A percentile compares a stretch with the other conserved stretches of the same genome.
These are phyloP conservation scores for Ceratocystis colombiana DNA, from an alignment of 2,329 filamentous ascomycete species.

Conservation along the genomic window DNA sequence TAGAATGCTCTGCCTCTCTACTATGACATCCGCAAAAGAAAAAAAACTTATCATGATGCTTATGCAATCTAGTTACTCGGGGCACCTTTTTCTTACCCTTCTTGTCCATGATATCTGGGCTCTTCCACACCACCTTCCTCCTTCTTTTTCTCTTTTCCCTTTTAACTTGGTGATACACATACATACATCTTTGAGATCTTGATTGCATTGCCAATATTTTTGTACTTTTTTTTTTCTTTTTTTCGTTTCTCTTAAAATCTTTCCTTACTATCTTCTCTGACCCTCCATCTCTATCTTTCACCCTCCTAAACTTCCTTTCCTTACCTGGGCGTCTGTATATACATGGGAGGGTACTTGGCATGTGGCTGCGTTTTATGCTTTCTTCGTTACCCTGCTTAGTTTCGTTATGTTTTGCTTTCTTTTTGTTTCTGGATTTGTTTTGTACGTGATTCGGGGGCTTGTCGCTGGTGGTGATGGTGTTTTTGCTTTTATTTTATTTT, in stretches of 20 bases:
- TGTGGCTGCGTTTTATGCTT: conserved; percentile 16
- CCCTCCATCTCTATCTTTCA: background rate
- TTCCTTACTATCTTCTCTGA: background rate
- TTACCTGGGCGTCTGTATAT: conserved; percentile 16
- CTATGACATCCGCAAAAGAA: background rate
- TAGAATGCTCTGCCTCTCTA: background rate
- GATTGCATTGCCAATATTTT: conserved; percentile 11
- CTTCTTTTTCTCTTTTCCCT: background rate
- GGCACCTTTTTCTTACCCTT: background rate
- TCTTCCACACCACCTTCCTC: background rate
- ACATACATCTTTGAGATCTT: background rate
- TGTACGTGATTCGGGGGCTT: background rate
- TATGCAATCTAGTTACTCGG: conserved; percentile 1
- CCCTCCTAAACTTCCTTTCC: background rate
- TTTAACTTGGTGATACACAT: background rate
- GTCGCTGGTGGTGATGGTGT: conserved; percentile 6
- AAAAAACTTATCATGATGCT: conserved; percentile 3
- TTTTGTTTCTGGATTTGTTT: background rate
- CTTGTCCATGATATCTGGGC: background rate
- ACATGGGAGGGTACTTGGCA: conserved; percentile 20
- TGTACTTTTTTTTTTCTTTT: conserved; percentile 4
- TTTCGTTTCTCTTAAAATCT: background rate
- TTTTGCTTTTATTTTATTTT: conserved; percentile 7
- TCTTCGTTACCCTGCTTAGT: conserved; percentile 8
- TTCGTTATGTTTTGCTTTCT: background rate